Base-by-base conservation (phyloP, 2,329 filamentous ascomycete genomes). In the Aspergillus fischeri region DNA sequence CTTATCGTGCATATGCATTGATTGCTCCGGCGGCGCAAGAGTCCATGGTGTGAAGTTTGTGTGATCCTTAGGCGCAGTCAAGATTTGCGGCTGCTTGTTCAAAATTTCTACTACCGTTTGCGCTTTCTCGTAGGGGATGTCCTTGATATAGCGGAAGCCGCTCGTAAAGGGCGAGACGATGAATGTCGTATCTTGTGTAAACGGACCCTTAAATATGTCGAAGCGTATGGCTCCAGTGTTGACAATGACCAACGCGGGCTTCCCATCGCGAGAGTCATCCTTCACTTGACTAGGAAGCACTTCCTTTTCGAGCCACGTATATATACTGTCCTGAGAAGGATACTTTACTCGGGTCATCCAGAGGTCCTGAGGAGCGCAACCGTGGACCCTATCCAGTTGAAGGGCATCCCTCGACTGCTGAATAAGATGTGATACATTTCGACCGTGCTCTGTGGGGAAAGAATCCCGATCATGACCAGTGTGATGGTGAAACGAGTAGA, bases 201-300 rank as follows among this genome's bases (percentile, higher is more conserved):
- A 97, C 0, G 87, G 80, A 0, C 94, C 94, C 72, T 93, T 86
- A 80, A 97, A 96, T 60, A 99, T 90, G 72, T 99, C 94, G 73
- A 97, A 99, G 48, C 94, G 89, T 63, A 99, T 86, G 3, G 90
- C 90, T 27, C 94, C 94, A 0, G 91, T 96, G 74, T 99, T 99
- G 55, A 90, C 81, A 52, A 97, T 84, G 29, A 88, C 86, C 10
- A 97, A 76, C 3, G 69, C 65, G 9, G 91, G 82, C 44, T 83
- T 80, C 55, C 86, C 80, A 25, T 81, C 78, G 3, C 87, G 81
- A 32, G 80, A 76, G 44, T 83, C 69, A 55, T 85, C 86, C 55
- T 77, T 75, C 32, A 92, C 76, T 2, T 87, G 77, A 47, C 83
- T 83, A 0, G 91, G 90, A 1, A 97, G 78, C 0, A 97, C 85